Base-by-base conservation (phyloP, 176 grass and related monocot genomes). In the Alopecurus myosuroides region DNA sequence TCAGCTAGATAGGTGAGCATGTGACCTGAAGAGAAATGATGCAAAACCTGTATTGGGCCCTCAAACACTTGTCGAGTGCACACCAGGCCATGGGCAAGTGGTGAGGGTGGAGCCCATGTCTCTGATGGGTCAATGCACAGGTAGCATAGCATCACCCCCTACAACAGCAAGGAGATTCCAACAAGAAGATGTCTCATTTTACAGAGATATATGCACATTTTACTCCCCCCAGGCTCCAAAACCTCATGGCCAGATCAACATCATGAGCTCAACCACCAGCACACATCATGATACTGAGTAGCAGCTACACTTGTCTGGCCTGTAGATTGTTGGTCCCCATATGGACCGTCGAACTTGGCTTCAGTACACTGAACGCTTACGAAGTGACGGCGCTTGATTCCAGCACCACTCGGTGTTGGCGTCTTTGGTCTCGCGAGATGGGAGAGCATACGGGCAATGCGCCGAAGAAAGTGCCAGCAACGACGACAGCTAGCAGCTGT, bases 401-500 rank as follows among this genome's bases (percentile, higher is more conserved):
- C 15, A 56, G 9, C 80, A 74, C 19, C 13, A 79, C 25, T 25
- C 26, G 9, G n/a, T 9, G 23, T 6, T 3, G 17, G 15, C 42
- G 25, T 25, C 11, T n/a, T n/a, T n/a, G n/a, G n/a, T 17, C 69
- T 20, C 48, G 9, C 80, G 8, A 4, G 52, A 17, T 55, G 25
- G 18, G 86, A 74, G 65, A 48, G 18, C 60, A 77, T 42, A 39
- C 4, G 1, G 26, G 45, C 20, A 48, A 9, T 4, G 20, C 1
- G 15, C 39, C 39, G 22, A 62, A 25, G 65, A 63, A 74, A 77
- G 7, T 4, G 44, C 9, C 17, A 1, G 15, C 11, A 6, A 18
- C 5, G 3, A 56, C 4, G 46, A 72, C 31, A 70, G 58, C 79
- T 55, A 99, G 44, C 89, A 86, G 84, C 86, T 94, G 82, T 97